Evolutionary conservation across 2,329 filamentous ascomycete genomes (phyloP).

Genomic region (Aspergillus fumigatiaffinis): DNA sequence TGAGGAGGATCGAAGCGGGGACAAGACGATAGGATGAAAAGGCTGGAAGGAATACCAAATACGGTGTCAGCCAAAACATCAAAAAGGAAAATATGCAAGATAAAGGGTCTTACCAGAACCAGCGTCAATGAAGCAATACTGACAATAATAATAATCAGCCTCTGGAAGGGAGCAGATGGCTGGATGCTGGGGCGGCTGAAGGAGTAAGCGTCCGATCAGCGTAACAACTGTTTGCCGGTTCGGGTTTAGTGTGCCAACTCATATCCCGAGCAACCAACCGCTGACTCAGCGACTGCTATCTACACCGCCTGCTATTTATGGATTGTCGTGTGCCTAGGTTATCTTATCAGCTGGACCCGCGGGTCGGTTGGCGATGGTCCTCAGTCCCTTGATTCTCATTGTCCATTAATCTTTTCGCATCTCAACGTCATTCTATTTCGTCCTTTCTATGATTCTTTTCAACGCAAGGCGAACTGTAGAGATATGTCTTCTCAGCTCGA

Average conservation of each 20-base stretch:
- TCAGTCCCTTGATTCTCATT: neutral
- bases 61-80: neutral
- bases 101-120: neutral
- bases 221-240: conserved; percentile 39
- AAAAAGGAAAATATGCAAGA: neutral
- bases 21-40: neutral
- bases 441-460: neutral
- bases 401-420: neutral
- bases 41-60: neutral
- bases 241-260: conserved; percentile 36
- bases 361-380: neutral
- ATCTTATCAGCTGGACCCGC: conserved; percentile 20
- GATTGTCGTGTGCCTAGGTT: conserved; percentile 12
- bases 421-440: neutral
- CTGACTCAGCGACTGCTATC: conserved; percentile 19
- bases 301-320: conserved; percentile 19
- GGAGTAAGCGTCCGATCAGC: conserved; percentile 3
- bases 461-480: neutral
- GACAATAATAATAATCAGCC: neutral
- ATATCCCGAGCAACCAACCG: conserved; percentile 38
- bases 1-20: conserved; percentile 8
- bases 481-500: conserved; percentile 30
- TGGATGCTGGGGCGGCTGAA: conserved; percentile 8
- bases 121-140: neutral
- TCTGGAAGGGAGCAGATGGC: conserved; percentile 6